phyloP scores from a whole-genome alignment of 2,329 filamentous ascomycete species.

The Chalaropsis ovoidea region DNA sequence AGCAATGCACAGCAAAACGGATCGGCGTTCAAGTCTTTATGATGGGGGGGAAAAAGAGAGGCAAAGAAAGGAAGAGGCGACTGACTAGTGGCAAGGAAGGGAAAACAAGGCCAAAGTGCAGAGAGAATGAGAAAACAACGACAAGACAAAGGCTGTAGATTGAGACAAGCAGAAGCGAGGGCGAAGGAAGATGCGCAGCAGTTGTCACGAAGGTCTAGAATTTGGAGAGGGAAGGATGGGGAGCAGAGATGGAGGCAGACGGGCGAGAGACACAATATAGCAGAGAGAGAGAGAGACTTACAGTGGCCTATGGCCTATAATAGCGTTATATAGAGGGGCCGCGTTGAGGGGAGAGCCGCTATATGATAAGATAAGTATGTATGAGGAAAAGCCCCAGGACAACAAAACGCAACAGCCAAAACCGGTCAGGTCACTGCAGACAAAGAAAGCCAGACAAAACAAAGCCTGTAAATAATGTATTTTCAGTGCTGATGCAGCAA shows the following conservation, averaged over 20 bases:
- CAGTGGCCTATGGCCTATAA: constrained; percentile 1
- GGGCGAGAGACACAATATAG: too few relatives aligned
- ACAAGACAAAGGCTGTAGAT: constrained; percentile 11
- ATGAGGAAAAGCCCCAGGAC: not conserved
- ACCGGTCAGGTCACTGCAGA: not conserved
- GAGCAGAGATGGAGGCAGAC: not conserved
- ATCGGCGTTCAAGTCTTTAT: not conserved
- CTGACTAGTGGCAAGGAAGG: constrained; percentile 1
- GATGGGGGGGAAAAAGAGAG: not conserved
- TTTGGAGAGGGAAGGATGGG: not conserved
- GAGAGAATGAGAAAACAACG: constrained; percentile 11
- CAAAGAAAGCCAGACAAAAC: not conserved
- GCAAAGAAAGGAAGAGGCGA: constrained; percentile 6
- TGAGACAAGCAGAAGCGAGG: constrained; percentile 18
- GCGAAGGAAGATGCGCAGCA: constrained; percentile 16
- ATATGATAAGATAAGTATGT: not conserved
- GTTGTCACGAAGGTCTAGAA: constrained; percentile 10
- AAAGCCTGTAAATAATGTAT: not conserved
- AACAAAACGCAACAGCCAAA: not conserved
- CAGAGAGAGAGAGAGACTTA: not conserved
- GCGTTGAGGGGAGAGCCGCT: not conserved
- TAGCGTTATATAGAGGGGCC: not conserved
- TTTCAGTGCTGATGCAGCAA: not conserved
- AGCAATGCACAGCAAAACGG: not conserved
- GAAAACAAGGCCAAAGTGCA: constrained; percentile 11